Conservation (phyloP, 495 filamentous ascomycete species). For the Neurospora discreta region DNA sequence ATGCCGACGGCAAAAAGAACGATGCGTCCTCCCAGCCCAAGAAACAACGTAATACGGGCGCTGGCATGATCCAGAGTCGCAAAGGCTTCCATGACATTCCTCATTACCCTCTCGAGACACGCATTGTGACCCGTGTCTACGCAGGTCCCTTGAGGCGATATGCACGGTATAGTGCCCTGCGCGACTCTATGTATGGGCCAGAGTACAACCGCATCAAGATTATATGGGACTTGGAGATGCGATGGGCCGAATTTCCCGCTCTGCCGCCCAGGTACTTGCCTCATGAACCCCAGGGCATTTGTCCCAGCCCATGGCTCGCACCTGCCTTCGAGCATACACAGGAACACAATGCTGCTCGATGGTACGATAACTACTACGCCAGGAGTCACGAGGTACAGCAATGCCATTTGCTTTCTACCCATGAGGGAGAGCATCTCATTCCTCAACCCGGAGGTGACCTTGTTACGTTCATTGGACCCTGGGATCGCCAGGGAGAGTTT, state of each 20-base stretch:
- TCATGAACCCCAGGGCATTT: slow-evolving; percentile 15
- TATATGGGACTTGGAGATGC: slow-evolving; percentile 27
- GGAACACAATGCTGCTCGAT: slow-evolving; percentile 14
- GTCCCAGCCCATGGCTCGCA: slow-evolving; percentile 31
- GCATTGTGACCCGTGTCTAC: slow-evolving; percentile 35
- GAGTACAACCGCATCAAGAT: slow-evolving; percentile 24
- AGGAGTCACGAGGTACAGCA: slow-evolving; percentile 11
- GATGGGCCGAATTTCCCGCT: slow-evolving; percentile 28
- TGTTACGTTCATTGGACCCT: slow-evolving; percentile 25
- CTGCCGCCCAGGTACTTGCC: slow-evolving; percentile 25
- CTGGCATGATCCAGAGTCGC: slow-evolving; percentile 16
- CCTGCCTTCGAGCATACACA: slow-evolving; percentile 18
- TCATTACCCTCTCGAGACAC: slow-evolving; percentile 32
- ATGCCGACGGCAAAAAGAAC: slow-evolving; percentile 5
- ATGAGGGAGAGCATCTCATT: slow-evolving; percentile 16
- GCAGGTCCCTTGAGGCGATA: slow-evolving; percentile 34
- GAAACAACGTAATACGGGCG: slow-evolving; percentile 10
- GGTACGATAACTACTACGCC: slow-evolving; percentile 20
- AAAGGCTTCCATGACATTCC: slow-evolving; percentile 27
- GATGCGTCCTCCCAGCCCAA: slow-evolving; percentile 8
- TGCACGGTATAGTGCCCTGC: slow-evolving; percentile 29
- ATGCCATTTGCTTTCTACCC: slow-evolving; percentile 11
- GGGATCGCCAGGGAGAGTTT: slow-evolving; percentile 25
- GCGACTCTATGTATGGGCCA: slow-evolving; percentile 35
- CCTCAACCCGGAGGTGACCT: slow-evolving; percentile 23